Evolutionary conservation across 2,329 filamentous ascomycete species (phyloP), one percentile per base, ranked within the genome.

Genomic region (Apiospora kogelbergensis): DNA sequence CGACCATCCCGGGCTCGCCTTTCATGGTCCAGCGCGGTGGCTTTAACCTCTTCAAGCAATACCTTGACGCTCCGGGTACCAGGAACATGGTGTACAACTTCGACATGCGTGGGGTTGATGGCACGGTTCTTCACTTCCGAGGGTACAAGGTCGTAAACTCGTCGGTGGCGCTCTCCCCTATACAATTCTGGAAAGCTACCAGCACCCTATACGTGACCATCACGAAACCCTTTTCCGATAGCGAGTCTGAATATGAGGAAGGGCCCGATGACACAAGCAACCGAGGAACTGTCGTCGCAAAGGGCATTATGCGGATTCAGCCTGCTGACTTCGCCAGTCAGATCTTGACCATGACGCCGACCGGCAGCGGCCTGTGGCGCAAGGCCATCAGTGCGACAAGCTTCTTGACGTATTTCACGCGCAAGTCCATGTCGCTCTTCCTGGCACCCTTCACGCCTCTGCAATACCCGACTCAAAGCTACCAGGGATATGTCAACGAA

Each of bases 81-180:
- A 82, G 82, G 37, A 90, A 88, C 71, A 77, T 91, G 40, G 85
- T 84, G 0, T 91, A 91, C 74, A 84, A 89, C 73, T 88, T 90
- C 70, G 85, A 88, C 72, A 86, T 91, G 83, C 81, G 81, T 33
- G 86, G 86, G 6, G 81, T 84, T 4, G 80, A 87, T 70, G 86
- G 86, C 17, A 79, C 82, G 60, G 80, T 79, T 64, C 83, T 89
- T 63, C 85, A 86, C 69, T 88, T 92, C 74, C 83, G 89, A 70
- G 89, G 89, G 0, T 88, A 86, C 78, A 91, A 91, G 77, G 81
- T 88, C 1, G 84, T 91, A 53, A 86, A 90, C 76, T 85, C 89
- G 3, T 86, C 86, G 0, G 86, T 88, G 0, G 86, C 88, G 1
- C 80, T 91, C 42, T 84, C 85, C 1, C 84, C 86, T 1, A 72